A percentile compares a stretch with the other conserved stretches of the same genome.
Conservation (phyloP, 2,329 filamentous ascomycete species). For the Trichoderma gracile region DNA sequence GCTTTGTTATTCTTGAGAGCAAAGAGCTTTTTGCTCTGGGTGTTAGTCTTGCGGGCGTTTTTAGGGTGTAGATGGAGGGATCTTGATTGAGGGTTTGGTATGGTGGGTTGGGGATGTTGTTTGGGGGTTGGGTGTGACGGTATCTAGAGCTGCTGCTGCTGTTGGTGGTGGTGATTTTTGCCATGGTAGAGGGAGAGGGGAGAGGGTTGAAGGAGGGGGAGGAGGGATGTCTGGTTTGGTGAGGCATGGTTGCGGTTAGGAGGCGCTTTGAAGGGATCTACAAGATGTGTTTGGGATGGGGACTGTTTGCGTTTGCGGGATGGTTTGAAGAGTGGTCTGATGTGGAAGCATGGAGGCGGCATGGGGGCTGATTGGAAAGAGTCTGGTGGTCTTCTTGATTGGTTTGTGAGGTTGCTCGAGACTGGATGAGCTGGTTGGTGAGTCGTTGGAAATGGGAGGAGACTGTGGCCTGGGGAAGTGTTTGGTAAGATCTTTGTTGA, state of each 20-base stretch:
- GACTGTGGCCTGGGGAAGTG: too few relatives aligned
- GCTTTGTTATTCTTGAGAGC: too few relatives aligned
- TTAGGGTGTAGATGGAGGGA: not conserved
- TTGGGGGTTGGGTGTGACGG: not conserved
- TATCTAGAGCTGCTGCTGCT: not conserved
- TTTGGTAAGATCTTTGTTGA: too few relatives aligned
- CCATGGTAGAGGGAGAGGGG: not conserved
- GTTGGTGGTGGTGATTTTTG: not conserved
- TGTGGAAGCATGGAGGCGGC: not conserved
- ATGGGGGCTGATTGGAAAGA: not conserved
- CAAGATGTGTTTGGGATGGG: not conserved
- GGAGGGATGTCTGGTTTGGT: not conserved
- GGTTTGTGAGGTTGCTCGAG: too few relatives aligned
- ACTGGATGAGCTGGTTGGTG: too few relatives aligned
- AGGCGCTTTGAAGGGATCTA: too few relatives aligned
- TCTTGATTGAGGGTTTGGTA: not conserved
- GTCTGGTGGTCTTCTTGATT: too few relatives aligned
- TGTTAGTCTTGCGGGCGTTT: too few relatives aligned
- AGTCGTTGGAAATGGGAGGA: too few relatives aligned
- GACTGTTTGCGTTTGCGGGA: not conserved
- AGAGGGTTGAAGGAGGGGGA: not conserved
- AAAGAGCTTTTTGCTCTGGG: not conserved
- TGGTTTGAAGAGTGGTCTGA: not conserved
- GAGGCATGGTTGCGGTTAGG: not conserved
- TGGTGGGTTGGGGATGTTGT: not conserved